Evolutionary conservation across 2,329 filamentous ascomycete species (phyloP).

Genomic region (Trichoderma sp.): DNA sequence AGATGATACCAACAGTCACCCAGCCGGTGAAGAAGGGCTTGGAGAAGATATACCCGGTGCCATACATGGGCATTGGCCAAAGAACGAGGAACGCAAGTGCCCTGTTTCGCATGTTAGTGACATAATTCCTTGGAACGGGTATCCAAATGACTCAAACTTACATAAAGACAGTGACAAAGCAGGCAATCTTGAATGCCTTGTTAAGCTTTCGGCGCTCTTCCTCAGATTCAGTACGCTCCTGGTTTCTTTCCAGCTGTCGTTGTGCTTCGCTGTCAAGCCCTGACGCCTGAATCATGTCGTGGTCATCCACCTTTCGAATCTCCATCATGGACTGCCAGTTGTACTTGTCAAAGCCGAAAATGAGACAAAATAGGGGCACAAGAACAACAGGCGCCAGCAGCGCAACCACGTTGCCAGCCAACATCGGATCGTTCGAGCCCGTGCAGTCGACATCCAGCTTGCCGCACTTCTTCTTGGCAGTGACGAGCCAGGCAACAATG

Average conservation of each 20-base stretch:
- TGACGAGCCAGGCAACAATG: constrained; percentile 74
- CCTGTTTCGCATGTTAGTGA: constrained; percentile 24
- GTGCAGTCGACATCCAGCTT: constrained; percentile 69
- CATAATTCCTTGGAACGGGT: neutral
- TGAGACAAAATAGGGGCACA: constrained; percentile 71
- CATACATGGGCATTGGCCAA: constrained; percentile 94
- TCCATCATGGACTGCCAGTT: constrained; percentile 81
- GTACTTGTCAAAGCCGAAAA: constrained; percentile 64
- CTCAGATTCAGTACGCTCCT: constrained; percentile 38
- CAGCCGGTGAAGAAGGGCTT: constrained; percentile 69
- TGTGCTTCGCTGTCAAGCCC: constrained; percentile 43
- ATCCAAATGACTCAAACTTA: constrained; percentile 17
- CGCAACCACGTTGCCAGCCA: constrained; percentile 81
- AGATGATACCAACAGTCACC: constrained; percentile 68
- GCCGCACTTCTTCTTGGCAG: constrained; percentile 66
- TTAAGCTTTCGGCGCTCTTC: constrained; percentile 50
- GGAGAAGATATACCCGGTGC: constrained; percentile 65
- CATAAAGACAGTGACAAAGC: constrained; percentile 35
- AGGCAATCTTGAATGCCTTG: constrained; percentile 50
- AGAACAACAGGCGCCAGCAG: constrained; percentile 74
- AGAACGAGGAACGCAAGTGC: constrained; percentile 72
- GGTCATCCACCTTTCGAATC: constrained; percentile 77
- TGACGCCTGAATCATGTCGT: constrained; percentile 63
- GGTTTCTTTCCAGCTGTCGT: constrained; percentile 23
- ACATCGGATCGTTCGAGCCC: constrained; percentile 81